These are phyloP conservation scores for Falciphora oryzae DNA, from an alignment of 2,329 filamentous ascomycete genomes.

Conservation along the genomic window DNA sequence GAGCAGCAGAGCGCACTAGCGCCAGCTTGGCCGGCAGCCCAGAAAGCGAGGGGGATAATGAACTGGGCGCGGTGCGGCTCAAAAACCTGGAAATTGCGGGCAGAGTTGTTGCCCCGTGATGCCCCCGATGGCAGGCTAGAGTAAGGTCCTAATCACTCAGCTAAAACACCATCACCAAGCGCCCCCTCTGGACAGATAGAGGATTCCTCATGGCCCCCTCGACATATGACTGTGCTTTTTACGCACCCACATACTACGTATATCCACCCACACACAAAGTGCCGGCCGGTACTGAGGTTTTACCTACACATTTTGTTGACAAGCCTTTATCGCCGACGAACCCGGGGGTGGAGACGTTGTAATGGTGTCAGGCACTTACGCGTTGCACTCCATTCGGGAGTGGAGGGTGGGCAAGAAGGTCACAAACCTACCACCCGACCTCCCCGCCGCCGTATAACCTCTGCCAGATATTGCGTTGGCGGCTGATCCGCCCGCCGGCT, in stretches of 20 bases:
- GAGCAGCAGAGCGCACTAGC: neutral
- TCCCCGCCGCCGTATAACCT: neutral
- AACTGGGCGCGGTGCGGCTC: neutral
- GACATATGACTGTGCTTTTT: neutral
- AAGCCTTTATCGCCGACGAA: neutral
- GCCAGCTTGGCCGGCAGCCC: neutral
- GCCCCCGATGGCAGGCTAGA: neutral
- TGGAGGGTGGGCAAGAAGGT: neutral
- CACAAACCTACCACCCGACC: neutral
- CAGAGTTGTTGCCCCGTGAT: neutral
- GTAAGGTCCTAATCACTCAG: neutral
- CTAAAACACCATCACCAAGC: neutral
- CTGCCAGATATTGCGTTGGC: neutral
- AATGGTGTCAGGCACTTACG: neutral
- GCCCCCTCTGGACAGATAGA: neutral
- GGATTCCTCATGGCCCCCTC: neutral
- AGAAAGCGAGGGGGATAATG: neutral
- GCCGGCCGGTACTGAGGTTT: neutral
- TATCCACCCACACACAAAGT: neutral
- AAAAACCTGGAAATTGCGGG: slow-evolving; percentile 1
- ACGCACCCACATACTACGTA: neutral
- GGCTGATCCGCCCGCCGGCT: neutral
- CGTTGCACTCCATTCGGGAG: neutral
- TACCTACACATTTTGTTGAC: neutral
- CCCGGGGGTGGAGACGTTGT: neutral